A percentile compares a stretch with the other conserved stretches of the same genome.
Conservation (phyloP, 1,284 basidiomycete species). For the Jaminaea rosea region DNA sequence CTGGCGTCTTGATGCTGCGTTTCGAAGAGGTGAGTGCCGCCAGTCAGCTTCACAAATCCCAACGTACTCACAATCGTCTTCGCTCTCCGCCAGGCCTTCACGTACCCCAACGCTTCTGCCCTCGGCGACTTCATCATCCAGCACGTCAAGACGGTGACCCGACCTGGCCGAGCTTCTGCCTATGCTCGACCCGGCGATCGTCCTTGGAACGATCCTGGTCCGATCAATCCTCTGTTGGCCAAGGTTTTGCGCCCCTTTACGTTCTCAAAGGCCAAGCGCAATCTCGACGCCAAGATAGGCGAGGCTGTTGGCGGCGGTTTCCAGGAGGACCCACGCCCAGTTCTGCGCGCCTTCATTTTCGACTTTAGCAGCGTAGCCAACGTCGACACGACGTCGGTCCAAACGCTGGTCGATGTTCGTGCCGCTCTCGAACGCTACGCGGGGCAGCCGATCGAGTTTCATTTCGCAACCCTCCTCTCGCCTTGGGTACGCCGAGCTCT, state of each 20-base stretch:
- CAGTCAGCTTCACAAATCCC: no score
- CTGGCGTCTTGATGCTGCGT: constrained; percentile 84
- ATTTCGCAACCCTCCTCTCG: constrained; percentile 77
- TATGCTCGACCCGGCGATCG: constrained; percentile 55
- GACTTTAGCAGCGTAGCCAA: constrained; percentile 72
- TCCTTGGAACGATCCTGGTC: constrained; percentile 83
- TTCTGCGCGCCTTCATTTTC: constrained; percentile 74
- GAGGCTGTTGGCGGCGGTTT: no score
- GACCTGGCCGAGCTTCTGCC: constrained; percentile 59
- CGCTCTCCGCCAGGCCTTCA: no score
- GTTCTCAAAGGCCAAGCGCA: constrained; percentile 16
- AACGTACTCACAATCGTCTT: no score
- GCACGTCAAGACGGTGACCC: constrained; percentile 67
- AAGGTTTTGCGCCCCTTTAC: constrained; percentile 19
- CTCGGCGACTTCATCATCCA: constrained; percentile 71
- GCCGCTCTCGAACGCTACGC: constrained; percentile 79
- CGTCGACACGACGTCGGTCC: constrained; percentile 69
- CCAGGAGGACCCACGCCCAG: constrained; percentile 54
- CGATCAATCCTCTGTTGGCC: constrained; percentile 30
- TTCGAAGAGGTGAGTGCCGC: no score
- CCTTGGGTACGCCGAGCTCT: constrained; percentile 69
- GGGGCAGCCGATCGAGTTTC: constrained; percentile 69
- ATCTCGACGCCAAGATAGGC: constrained; percentile 4
- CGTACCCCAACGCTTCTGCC: constrained; percentile 82
- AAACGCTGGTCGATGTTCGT: constrained; percentile 80